Base-by-base conservation (phyloP, 345 rosid species). In the Combretum micranthum region DNA sequence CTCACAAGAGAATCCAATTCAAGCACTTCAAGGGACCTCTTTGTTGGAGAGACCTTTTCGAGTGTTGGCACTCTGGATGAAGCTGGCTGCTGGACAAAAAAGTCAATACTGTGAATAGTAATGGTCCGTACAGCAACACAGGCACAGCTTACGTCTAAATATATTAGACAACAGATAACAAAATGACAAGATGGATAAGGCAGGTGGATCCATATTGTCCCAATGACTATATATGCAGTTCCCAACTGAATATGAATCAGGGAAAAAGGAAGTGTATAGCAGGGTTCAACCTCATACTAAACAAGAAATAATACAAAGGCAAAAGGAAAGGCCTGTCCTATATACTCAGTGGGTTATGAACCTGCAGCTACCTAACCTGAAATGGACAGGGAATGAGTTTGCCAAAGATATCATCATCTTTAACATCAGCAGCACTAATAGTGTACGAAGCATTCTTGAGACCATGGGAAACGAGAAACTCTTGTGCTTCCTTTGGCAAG, bases 371-470 rank as follows among this genome's bases (percentile, higher is more conserved):
- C 47, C 53, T 59, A 45, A 65, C 69, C 69, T 65, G 69, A 42
- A 53, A 53, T 20, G 63, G 69, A 47, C 64, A 65, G 19, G 59
- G 64, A 53, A 45, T 25, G 47, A 64, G 69, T 44, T 57, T 55
- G 37, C 69, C 57, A 15, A 52, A 49, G 43, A 26, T 44, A 25
- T 26, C 62, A 4, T 78, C 90, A 18, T 82, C 81, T 70, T 78
- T 82, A 55, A 93, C 60, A 57, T 89, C 90, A 19, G 82, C 78
- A 53, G 90, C 96, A 76, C 66, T 62, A 50, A 89, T 69, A 45
- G 84, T 73, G 70, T 87, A 89, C 32, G 82, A 66, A 42, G 97
- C 96, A 62, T 85, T 78, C 66, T 78, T 85, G 22, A 89, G 78
- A 48, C 97, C 99, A 49, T 60, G 71, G 46, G 96, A 83, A 9